Evolutionary conservation across 306 rosid species (phyloP), one percentile per base, ranked within the genome.

Genomic region (Corylus avellana): DNA sequence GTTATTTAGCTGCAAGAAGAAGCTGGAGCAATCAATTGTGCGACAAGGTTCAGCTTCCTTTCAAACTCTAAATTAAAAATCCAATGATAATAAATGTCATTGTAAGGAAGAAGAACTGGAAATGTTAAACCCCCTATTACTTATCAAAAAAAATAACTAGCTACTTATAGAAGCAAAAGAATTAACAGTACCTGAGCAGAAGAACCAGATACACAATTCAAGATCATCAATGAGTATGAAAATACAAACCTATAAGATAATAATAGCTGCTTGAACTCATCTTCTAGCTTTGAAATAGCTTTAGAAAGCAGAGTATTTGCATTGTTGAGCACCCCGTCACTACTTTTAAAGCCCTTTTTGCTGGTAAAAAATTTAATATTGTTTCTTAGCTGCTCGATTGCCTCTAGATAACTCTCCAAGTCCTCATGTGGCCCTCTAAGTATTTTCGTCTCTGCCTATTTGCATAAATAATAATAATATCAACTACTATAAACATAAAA

Each of bases 271-370:
- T 81, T 91, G 77, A 95, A 93, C 85, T 93, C 98, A 8, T 90
- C 98, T 85, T 95, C 97, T 62, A 93, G 90, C 83, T 95, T 95
- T 18, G 96, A 93, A 85, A 95, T 89, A 79, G 98, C 96, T 84
- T 91, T 91, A 66, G 90, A 78, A 59, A 93, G 92, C 87, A 89
- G 79, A 82, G 71, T 85, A 85, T 89, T 95, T 69, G 97, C 90
- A 78, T 93, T 93, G 81, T 48, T 83, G 78, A 90, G 78, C 58
- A 93, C 89, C 44, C 80, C 96, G 18, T 95, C 98, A 56, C 87
- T 85, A 70, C 92, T 88, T 88, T 78, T 91, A 72, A 89, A 93
- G 79, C 91, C 82, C 75, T 86, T 95, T 76, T 80, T 90, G 84
- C 87, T 89, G 53, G 92, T 88, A 85, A 95, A 93, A 74, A 91